Base-by-base conservation (phyloP, 129 eudicot genomes). In the Pulicaria dysenterica region DNA sequence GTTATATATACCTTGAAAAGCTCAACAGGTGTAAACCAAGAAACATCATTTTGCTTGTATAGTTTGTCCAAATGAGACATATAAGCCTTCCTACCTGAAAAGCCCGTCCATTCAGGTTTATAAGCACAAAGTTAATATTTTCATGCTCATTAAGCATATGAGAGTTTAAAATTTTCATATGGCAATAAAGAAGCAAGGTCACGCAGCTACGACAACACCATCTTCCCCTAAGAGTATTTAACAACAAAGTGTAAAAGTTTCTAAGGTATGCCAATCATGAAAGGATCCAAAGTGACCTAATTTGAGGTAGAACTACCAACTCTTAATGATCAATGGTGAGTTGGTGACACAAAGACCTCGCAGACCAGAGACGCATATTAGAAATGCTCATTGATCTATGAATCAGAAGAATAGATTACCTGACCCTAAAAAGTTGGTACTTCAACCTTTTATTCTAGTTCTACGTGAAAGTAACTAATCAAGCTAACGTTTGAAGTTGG, bases 21-120 rank as follows among this genome's bases (percentile, higher is more conserved):
- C 82, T 94, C 99, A 17, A 94, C 99, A 0, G 99, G 97, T 67
- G 99, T 94, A 81, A 94, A 94, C 99, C 99, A 94, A 41, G 99
- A 88, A 17, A 83, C 83, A 60, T 94, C 96, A 76, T 85, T 85
- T 80, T 94, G 97, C 89, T 84, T 90, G 91, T 94, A 94, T 61
- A 94, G 81, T 67, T 79, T 86, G 41, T 84, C 84, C 88, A 90
- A 79, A 80, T 87, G 89, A 46, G 88, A 72, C 83, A 89, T 62
- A 80, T 94, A 94, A 46, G 91, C 95, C 81, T 90, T 90, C 82
- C 95, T 81, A 48, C 97, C 98, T 93, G 88, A 78, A 86, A 74
- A 17, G 38, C 36, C 16, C 39, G 48, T 19, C n/a, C 7, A 38
- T 45, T 61, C 46, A 54, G 72, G 34, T 73, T 55, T 63, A 24